Conservation (phyloP, 192 early-diverging fungal genomes). For the Phycomyces nitens region DNA sequence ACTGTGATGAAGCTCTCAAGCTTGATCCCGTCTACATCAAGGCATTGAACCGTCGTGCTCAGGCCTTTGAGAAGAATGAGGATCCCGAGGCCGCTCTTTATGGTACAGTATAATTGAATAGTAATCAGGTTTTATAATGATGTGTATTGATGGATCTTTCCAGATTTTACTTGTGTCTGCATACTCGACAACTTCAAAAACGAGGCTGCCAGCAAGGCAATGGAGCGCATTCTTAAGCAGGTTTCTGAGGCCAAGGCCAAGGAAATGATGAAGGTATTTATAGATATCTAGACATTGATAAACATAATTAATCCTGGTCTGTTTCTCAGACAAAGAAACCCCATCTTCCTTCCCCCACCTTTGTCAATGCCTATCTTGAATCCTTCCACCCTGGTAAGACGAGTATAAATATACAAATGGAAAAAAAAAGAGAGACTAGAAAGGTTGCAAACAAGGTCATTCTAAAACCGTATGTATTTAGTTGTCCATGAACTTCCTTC, state of each 20-base stretch:
- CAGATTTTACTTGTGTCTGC: constrained; percentile 87
- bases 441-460: not conserved
- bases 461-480: not conserved
- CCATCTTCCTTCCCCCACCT: constrained; percentile 86
- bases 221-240: constrained; percentile 87
- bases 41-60: constrained; percentile 58
- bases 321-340: constrained; percentile 44
- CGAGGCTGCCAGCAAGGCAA: constrained; percentile 67
- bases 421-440: not conserved
- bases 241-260: constrained; percentile 73
- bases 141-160: not conserved
- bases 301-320: too few species aligned
- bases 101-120: constrained; percentile 26
- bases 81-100: constrained; percentile 51
- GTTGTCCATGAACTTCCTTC: constrained; percentile 17
- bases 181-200: constrained; percentile 95
- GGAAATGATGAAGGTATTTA: constrained; percentile 62
- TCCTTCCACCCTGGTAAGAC: constrained; percentile 66
- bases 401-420: not conserved
- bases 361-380: constrained; percentile 91
- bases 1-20: constrained; percentile 78
- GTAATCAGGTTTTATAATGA: too few species aligned
- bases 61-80: constrained; percentile 52
- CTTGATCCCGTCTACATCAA: constrained; percentile 89
- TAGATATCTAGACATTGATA: too few species aligned